Conservation (phyloP, 768 basidiomycete species). For the Cystofilobasidium bisporidii region DNA sequence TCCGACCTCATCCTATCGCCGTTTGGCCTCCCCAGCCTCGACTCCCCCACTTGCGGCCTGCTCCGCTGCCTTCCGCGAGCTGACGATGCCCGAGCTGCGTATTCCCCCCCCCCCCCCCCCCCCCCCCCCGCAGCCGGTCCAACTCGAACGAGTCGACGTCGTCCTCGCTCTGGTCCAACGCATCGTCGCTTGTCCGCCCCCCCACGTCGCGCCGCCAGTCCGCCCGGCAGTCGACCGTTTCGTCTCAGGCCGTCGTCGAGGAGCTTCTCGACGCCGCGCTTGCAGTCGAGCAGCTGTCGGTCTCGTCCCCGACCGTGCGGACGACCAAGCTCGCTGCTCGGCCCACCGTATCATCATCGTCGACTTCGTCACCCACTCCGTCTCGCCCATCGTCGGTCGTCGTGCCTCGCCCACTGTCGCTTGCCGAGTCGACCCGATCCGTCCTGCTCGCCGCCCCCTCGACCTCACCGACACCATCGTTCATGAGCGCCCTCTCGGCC, state of each 20-base stretch:
- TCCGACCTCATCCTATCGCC: too few relatives aligned
- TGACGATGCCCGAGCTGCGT: too few relatives aligned
- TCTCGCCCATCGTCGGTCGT: neutral
- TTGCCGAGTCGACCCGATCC: neutral
- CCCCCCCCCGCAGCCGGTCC: neutral
- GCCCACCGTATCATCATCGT: neutral
- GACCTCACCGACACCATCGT: neutral
- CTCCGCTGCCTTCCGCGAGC: neutral
- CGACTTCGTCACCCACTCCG: neutral
- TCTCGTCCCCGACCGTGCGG: neutral
- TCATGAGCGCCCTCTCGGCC: slow-evolving; percentile 3
- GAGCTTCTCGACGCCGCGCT: neutral
- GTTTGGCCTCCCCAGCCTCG: too few relatives aligned
- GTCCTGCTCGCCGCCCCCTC: neutral
- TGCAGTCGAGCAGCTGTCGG: neutral
- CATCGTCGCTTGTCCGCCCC: neutral
- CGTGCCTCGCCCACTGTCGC: neutral
- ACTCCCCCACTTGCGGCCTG: too few relatives aligned
- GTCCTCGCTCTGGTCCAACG: neutral
- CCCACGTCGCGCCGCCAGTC: neutral
- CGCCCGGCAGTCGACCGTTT: neutral
- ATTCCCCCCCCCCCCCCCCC: neutral
- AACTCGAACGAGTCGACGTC: neutral
- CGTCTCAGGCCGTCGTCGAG: neutral
- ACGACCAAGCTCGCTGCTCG: neutral